Percentiles rank a stretch among this genome's conserved stretches.
Evolutionary conservation across 2,329 filamentous ascomycete species (phyloP).

Genomic region (Xylaria sp.): DNA sequence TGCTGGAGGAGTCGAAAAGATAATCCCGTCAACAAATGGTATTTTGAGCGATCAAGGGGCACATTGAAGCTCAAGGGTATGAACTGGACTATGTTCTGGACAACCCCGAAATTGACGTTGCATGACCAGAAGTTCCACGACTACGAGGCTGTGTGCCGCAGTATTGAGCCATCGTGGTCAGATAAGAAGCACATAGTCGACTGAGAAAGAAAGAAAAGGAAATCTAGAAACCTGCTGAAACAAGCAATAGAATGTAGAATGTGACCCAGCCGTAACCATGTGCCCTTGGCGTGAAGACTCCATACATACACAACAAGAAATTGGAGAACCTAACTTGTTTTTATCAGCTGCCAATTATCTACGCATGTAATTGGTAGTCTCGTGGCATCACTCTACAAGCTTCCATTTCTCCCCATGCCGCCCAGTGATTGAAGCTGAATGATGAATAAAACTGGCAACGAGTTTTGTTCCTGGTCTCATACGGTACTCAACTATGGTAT

Average conservation of each 20-base stretch:
- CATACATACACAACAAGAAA: neutral
- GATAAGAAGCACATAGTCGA: slow-evolving; percentile 69
- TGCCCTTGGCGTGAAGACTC: neutral
- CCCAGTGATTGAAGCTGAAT: neutral
- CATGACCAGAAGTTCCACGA: slow-evolving; percentile 68
- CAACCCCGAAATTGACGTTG: slow-evolving; percentile 72
- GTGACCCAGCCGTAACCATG: neutral
- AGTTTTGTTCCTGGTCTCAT: neutral
- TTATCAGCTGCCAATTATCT: neutral
- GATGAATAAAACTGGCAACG: neutral
- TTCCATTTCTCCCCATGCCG: neutral
- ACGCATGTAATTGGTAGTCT: neutral
- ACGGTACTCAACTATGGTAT: neutral
- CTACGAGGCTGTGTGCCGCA: slow-evolving; percentile 79
- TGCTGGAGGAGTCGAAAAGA: slow-evolving; percentile 91
- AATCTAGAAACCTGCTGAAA: slow-evolving; percentile 2
- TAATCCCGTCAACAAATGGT: slow-evolving; percentile 99
- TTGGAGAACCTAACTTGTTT: slow-evolving; percentile 5
- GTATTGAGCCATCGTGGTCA: slow-evolving; percentile 71
- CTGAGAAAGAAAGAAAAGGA: slow-evolving; percentile 48
- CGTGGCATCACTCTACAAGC: neutral
- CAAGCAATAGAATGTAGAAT: neutral
- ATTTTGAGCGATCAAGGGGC: slow-evolving; percentile 89
- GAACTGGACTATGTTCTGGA: slow-evolving; percentile 99
- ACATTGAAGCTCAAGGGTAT: slow-evolving; percentile 83